phyloP scores from a whole-genome alignment of 2,329 filamentous ascomycete species.

The Aspergillus versicolor region DNA sequence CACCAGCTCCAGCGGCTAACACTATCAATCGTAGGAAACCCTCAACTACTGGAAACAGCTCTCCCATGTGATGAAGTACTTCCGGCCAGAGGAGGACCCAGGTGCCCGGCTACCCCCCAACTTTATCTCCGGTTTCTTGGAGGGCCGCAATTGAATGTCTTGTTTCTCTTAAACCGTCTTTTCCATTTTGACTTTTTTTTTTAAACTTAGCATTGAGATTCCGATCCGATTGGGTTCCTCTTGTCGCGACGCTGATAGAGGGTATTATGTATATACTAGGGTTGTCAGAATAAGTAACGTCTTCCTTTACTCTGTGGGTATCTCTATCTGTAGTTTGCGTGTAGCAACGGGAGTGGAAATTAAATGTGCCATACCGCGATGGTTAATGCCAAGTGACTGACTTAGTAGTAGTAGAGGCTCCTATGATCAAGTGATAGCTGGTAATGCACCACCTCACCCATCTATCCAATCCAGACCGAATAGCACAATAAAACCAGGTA shows the following conservation, averaged over 20 bases:
- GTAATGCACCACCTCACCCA: no score
- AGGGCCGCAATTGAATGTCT: constrained; percentile 63
- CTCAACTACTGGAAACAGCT: constrained; percentile 99
- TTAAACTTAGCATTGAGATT: constrained; percentile 22
- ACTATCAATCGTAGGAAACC: constrained; percentile 66
- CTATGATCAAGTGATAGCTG: no score
- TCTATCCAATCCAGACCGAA: not conserved
- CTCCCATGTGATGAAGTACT: constrained; percentile 94
- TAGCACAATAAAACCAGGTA: not conserved
- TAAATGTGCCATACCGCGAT: not conserved
- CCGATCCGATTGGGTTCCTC: constrained; percentile 11
- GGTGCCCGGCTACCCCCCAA: constrained; percentile 74
- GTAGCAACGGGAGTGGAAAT: not conserved
- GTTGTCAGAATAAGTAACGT: constrained; percentile 30
- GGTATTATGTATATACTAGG: constrained; percentile 37
- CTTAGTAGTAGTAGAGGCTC: not conserved
- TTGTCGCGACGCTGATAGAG: constrained; percentile 23
- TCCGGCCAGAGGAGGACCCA: constrained; percentile 80
- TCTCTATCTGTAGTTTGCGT: not conserved
- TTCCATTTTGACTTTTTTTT: constrained; percentile 13
- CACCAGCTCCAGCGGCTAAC: not conserved
- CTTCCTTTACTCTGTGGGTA: constrained; percentile 11
- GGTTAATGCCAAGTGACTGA: not conserved
- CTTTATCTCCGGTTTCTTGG: constrained; percentile 93
- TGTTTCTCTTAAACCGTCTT: constrained; percentile 15